Evolutionary conservation across 225 moss, liverwort and hornwort genomes (phyloP).

Genomic region (Bryum argenteum): DNA sequence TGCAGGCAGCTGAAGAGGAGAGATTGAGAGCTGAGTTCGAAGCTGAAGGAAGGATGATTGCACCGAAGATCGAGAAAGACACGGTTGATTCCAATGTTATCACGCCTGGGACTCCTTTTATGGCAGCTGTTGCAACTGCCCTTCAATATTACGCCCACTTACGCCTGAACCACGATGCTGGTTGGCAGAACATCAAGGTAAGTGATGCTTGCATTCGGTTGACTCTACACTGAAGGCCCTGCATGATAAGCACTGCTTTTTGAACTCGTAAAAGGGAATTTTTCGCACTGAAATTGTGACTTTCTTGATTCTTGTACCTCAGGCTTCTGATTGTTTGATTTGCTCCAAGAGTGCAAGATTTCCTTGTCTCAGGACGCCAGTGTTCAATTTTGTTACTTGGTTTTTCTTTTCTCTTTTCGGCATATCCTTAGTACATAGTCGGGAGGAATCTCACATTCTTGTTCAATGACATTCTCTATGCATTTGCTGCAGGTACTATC

Average conservation of each 20-base stretch:
- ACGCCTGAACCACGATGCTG: slow-evolving; percentile 89
- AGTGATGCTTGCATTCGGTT: slow-evolving; percentile 6
- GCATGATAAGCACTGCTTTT: neutral
- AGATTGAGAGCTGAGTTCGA: slow-evolving; percentile 87
- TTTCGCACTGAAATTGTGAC: neutral
- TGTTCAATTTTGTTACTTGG: neutral
- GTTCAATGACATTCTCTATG: slow-evolving; percentile 16
- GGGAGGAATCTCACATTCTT: slow-evolving; percentile 6
- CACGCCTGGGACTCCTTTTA: slow-evolving; percentile 96
- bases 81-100: slow-evolving; percentile 94
- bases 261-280: neutral
- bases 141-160: slow-evolving; percentile 93
- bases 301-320: neutral
- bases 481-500: slow-evolving; percentile 72
- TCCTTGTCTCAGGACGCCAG: slow-evolving; percentile 3
- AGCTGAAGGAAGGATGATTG: slow-evolving; percentile 81
- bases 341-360: neutral
- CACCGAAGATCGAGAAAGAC: slow-evolving; percentile 83
- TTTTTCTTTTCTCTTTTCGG: too few relatives aligned
- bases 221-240: neutral
- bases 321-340: neutral
- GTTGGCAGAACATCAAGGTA: slow-evolving; percentile 96
- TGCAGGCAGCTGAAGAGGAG: slow-evolving; percentile 88
- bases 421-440: slow-evolving; percentile 1
- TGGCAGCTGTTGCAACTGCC: slow-evolving; percentile 90